Conservation (phyloP, 768 basidiomycete species). For the Mycena galopus region DNA sequence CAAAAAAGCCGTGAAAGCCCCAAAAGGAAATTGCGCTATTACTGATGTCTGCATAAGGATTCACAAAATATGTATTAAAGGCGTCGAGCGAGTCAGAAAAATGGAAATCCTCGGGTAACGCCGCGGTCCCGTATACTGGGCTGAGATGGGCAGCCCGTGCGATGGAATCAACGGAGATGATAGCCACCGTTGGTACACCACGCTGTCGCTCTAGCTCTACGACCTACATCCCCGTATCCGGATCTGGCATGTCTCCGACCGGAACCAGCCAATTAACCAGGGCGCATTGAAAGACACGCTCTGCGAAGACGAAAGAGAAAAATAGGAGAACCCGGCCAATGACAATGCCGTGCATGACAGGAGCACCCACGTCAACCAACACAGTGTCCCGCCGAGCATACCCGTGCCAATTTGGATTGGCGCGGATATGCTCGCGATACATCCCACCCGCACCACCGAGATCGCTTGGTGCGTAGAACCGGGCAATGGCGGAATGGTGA, state of each 20-base stretch:
- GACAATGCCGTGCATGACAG: slow-evolving; percentile 44
- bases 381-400: slow-evolving; percentile 43
- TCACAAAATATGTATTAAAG: slow-evolving; percentile 44
- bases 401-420: slow-evolving; percentile 40
- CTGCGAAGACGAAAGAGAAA: slow-evolving; percentile 44
- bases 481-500: slow-evolving; percentile 15
- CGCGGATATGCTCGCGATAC: slow-evolving; percentile 44
- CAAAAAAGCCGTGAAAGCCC: too few species aligned
- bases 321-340: slow-evolving; percentile 45
- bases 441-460: slow-evolving; percentile 34
- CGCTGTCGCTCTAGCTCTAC: slow-evolving; percentile 39
- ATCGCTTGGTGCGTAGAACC: slow-evolving; percentile 14
- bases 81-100: slow-evolving; percentile 39
- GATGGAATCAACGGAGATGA: slow-evolving; percentile 43
- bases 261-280: slow-evolving; percentile 46
- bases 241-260: slow-evolving; percentile 35
- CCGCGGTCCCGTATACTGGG: slow-evolving; percentile 41
- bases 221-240: slow-evolving; percentile 49
- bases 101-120: slow-evolving; percentile 38
- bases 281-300: slow-evolving; percentile 37
- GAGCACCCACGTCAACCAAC: slow-evolving; percentile 41
- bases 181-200: slow-evolving; percentile 18
- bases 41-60: slow-evolving; percentile 46
- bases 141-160: slow-evolving; percentile 45
- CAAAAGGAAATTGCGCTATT: too few species aligned